Evolutionary conservation across 352 stramenopile species (phyloP), one percentile per base, ranked within the genome.

Genomic region (Phytophthora meadii): DNA sequence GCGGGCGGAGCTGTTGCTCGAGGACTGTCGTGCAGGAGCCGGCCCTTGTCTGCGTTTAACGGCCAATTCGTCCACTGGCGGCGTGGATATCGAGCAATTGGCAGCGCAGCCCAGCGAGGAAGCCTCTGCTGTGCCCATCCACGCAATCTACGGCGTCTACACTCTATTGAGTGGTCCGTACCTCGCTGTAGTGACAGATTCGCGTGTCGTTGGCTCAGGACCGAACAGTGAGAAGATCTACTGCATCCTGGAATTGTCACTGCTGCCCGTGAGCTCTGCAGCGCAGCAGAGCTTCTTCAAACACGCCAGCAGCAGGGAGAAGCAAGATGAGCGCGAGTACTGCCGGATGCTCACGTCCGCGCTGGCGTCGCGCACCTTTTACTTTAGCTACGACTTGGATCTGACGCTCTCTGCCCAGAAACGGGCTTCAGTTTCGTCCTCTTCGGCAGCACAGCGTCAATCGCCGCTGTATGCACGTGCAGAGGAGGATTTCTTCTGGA

Each of bases 401-500:
- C 65, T 94, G 37, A 94, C 87, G 17, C 77, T 93, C 47, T 79
- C 86, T 32, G 69, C 85, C 6, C 85, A 94, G 65, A 76, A 88
- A 82, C 80, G 82, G 47, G 68, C 79, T 41, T 66, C 24, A 11
- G 56, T 59, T 1, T 63, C 44, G 28, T 65, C 49, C 14, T 68
- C 70, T 28, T 65, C 47, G 9, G 68, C 57, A 25, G 68, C 59
- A 8, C 63, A 72, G 24, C 65, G 61, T 12, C 58, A 74, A 19
- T 67, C 59, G 32, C 65, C 65, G 2, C 41, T 74, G 4, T 77
- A 82, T 39, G 72, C 87, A 37, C 81, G 83, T 9, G 88, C 90
- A 0, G 95, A 98, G 70, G 72, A 77, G 39, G 84, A 94, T 40
- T 98, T 98, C 71, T 97, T 95, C 73, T 98, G 93, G 93, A 98